Conservation (phyloP, 495 filamentous ascomycete species). For the Tuber umbilicatum region DNA sequence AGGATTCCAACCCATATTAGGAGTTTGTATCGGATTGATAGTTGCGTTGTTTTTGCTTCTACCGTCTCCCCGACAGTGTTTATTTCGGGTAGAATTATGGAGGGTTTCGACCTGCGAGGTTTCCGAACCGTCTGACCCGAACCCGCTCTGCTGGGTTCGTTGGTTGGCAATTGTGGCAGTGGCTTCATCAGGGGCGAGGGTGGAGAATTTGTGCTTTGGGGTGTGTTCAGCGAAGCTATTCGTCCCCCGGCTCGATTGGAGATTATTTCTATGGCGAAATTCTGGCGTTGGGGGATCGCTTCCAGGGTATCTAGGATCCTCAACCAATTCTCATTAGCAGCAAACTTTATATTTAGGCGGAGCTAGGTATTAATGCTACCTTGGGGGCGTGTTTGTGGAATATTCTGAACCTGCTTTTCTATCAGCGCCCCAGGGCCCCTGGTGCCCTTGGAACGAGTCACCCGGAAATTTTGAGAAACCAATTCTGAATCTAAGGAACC, state of each 20-base stretch:
- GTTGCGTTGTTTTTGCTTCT: neutral
- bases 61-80: no score
- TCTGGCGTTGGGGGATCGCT: neutral
- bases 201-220: neutral
- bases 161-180: no score
- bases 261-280: neutral
- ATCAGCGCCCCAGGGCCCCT: no score
- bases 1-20: neutral
- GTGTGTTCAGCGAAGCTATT: neutral
- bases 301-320: neutral
- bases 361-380: neutral
- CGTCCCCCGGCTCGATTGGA: neutral
- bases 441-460: neutral
- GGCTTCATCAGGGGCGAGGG: no score
- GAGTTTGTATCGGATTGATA: neutral
- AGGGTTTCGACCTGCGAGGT: neutral
- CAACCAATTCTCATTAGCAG: neutral
- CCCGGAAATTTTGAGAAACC: neutral
- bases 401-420: accelerated
- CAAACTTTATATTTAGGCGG: neutral
- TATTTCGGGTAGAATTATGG: no score
- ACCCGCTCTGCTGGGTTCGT: neutral
- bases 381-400: neutral
- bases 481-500: no score
- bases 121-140: neutral